Conservation (phyloP, 371 early-diverging fungal species). For the Vavraia culicis region DNA sequence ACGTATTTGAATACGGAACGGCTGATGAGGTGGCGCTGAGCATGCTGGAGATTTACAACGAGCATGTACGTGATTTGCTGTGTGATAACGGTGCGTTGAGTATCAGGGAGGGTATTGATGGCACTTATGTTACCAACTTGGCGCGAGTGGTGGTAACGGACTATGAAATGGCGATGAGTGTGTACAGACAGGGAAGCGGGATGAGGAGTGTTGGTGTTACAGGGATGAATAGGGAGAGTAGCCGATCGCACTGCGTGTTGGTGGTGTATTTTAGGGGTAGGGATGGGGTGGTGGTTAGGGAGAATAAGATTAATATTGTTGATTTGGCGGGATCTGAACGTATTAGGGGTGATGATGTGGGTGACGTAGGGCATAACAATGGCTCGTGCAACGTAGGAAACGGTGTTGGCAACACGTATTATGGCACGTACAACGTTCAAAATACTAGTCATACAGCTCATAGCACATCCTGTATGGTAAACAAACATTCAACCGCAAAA, state of each 20-base stretch:
- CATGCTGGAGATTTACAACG: conserved; percentile 55
- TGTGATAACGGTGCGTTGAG: conserved; percentile 37
- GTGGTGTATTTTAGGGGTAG: conserved; percentile 47
- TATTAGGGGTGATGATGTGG: conserved; percentile 45
- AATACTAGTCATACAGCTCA: no score
- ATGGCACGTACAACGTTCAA: neutral
- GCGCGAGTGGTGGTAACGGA: conserved; percentile 38
- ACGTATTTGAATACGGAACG: conserved; percentile 1
- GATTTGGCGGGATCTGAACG: conserved; percentile 57
- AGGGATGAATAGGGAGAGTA: conserved; percentile 25
- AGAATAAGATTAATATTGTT: conserved; percentile 49
- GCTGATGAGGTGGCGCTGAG: conserved; percentile 38
- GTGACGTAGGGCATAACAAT: conserved; percentile 28
- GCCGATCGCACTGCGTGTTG: conserved; percentile 44
- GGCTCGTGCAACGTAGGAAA: no score
- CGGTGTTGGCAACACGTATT: no score
- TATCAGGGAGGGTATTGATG: conserved; percentile 46
- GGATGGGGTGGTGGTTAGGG: conserved; percentile 38
- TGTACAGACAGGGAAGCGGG: conserved; percentile 9
- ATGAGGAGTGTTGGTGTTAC: conserved; percentile 12
- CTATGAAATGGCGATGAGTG: conserved; percentile 43
- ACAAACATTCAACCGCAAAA: conserved; percentile 4
- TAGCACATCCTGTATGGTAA: no score
- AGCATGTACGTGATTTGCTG: conserved; percentile 49
- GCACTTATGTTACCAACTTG: conserved; percentile 47